Base-by-base conservation (phyloP, 2,329 filamentous ascomycete species). In the Xylaria sp. region DNA sequence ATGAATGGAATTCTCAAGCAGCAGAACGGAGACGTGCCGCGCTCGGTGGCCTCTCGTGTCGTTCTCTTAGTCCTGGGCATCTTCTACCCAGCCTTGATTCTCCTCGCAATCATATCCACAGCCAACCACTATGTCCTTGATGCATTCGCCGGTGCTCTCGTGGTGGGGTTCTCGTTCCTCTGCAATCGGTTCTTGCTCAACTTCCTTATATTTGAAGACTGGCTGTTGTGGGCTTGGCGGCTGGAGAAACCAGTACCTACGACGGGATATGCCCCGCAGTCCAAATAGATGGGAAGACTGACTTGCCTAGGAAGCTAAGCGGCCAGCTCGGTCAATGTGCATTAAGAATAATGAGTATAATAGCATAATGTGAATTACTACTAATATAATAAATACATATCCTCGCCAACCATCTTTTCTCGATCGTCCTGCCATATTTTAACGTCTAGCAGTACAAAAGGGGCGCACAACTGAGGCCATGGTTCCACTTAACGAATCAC, bases 71-170 rank as follows among this genome's bases (percentile, higher is more conserved):
- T 66, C 23, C 58, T 86, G 18, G 86, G 87, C 37, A 67, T 88
- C 20, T 78, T 81, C 56, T 89, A 89, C 74, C 87, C 87, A 1
- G 73, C 78, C 5, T 83, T 86, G 74, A 87, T 89, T 61, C 75
- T 90, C 58, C 81, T 84, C 0, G 85, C 85, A 37, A 90, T 90
- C 68, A 84, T 90, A 34, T 85, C 88, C 18, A 90, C 88, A 0
- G 88, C 88, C 41, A 90, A 90, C 74, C 88, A 85, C 73, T 86
- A 92, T 77, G 85, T 91, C 56, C 83, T 92, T 4, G 90, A 92
- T 78, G 90, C 90, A 0, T 82, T 91, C 23, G 90, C 89, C 1
- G 90, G 90, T 0, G 84, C 87, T 0, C 73, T 87, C 20, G 89
- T 92, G 2, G 91, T 90, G 56, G 82, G 83, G 0, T 71, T 90